These are phyloP conservation scores for Aspergillus neoniger DNA, from an alignment of 2,329 filamentous ascomycete species.

Conservation along the genomic window DNA sequence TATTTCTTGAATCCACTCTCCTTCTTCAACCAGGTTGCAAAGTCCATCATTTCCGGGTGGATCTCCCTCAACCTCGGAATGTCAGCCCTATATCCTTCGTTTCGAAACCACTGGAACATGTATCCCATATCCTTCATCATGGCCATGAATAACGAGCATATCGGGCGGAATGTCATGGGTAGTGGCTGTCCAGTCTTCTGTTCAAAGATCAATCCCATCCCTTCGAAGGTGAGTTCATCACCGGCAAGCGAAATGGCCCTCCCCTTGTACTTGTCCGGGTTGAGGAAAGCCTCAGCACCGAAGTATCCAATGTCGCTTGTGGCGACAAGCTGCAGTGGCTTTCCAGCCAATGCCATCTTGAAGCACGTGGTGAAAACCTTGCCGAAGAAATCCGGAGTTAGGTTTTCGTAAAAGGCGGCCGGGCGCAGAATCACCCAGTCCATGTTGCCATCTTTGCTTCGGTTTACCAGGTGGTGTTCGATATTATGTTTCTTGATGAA, in stretches of 20 bases:
- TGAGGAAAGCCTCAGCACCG: conserved; percentile 52
- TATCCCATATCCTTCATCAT: conserved; percentile 46
- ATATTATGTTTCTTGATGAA: conserved; percentile 64
- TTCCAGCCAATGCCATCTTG: conserved; percentile 44
- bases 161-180: conserved; percentile 47
- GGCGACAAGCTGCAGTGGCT: conserved; percentile 46
- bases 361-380: conserved; percentile 51
- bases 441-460: conserved; percentile 48
- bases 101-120: conserved; percentile 56
- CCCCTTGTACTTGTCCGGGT: conserved; percentile 46
- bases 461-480: conserved; percentile 60
- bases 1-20: conserved; percentile 39
- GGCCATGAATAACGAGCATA: conserved; percentile 42
- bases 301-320: conserved; percentile 56
- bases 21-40: conserved; percentile 51
- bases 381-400: conserved; percentile 49
- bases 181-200: conserved; percentile 48
- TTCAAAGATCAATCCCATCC: conserved; percentile 52
- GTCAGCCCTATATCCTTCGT: conserved; percentile 52
- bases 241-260: conserved; percentile 50
- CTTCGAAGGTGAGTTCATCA: conserved; percentile 52
- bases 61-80: conserved; percentile 44
- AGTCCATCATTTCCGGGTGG: conserved; percentile 50
- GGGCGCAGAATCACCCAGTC: conserved; percentile 64
- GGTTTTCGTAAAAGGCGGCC: conserved; percentile 65